Base-by-base conservation (phyloP, 1,284 basidiomycete species). In the Ceratobasidium sp. region DNA sequence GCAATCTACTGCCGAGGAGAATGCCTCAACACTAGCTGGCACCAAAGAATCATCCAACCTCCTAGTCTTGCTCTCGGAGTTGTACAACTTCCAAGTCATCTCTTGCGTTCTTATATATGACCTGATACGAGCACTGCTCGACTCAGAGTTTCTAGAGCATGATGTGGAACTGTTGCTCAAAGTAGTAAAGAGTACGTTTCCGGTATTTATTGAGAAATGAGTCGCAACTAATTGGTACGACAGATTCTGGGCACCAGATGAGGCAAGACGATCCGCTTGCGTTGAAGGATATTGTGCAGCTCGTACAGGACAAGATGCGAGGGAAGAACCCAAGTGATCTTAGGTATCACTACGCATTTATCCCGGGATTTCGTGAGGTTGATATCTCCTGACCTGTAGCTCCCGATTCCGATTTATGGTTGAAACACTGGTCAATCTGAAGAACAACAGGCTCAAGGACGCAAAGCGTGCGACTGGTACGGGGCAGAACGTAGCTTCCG, bases 71-170 rank as follows among this genome's bases (percentile, higher is more conserved):
- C 87, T 98, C 28, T 94, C 96, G 2, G 96, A 99, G 84, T 87
- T 99, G 51, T 99, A 99, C 88, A 99, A 99, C 84, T 95, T 98
- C 83, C 94, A 96, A 84, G 95, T 99, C 33, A 90, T 99, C 63
- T 96, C 95, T 0, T 95, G 93, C 79, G 88, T 94, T 3, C 88
- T 99, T 23, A 87, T 99, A 60, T 99, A 97, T 85, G 97, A 99
- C 83, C 85, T 99, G 68, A 93, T 99, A 81, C 92, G 94, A 3
- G 89, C 90, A 9, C 89, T 99, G 77, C 88, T 99, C 64, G 87
- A 91, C 5, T 87, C 87, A 40, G 86, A 90, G 7, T 84, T 97
- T 78, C 88, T 89, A 0, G 97, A 98, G 84, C 90, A 93, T 69
- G 90, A 92, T 66, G 94, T 98, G 2, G 98, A 99, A 84, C 87